Evolutionary conservation across 2,329 filamentous ascomycete species (phyloP), one percentile per base, ranked within the genome.

Genomic region (Zasmidium cellare): DNA sequence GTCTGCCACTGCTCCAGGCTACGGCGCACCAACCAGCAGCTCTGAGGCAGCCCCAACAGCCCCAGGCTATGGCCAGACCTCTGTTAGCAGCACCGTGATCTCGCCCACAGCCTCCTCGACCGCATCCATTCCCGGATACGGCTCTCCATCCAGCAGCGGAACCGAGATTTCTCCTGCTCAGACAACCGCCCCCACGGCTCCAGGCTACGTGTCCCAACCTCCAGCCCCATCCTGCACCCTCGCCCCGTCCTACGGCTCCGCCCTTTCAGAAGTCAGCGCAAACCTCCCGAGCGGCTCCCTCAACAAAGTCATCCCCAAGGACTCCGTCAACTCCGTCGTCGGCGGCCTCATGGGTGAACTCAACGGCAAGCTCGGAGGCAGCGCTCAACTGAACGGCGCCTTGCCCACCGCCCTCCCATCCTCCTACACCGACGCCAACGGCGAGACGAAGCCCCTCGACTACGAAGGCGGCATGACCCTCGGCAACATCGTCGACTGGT

Each of bases 401-500:
- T 18, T 58, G 9, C 55, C 55, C n/a, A 46, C 38, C 2, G 55
- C 28, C 16, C 47, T 61, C 3, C 58, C 58, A 46, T 18, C 16
- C 2, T 24, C 22, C 3, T 57, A 57, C 45, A 41, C 47, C 20
- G 50, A 31, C 24, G 48, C 46, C 25, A 51, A 31, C 20, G 59
- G 59, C 35, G 46, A 44, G 25, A 46, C 46, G 14, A 22, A 38
- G 28, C 49, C 52, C 9, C 19, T 61, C 12, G 44, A 41, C 28
- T 61, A 46, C 49, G 49, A 58, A n/a, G 53, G 53, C 12, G 59
- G 53, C 28, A 61, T 61, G 59, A 58, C 59, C 18, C 35, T 61
- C 2, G 56, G 51, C 19, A 61, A 61, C 53, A 56, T 58, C 20
- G n/a, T 61, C 22, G 59, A 61, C 46, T 61, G 59, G 59, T 58